Evolutionary conservation across 2,329 filamentous ascomycete genomes (phyloP), one percentile per base, ranked within the genome.

Genomic region (Apiospora sp.): DNA sequence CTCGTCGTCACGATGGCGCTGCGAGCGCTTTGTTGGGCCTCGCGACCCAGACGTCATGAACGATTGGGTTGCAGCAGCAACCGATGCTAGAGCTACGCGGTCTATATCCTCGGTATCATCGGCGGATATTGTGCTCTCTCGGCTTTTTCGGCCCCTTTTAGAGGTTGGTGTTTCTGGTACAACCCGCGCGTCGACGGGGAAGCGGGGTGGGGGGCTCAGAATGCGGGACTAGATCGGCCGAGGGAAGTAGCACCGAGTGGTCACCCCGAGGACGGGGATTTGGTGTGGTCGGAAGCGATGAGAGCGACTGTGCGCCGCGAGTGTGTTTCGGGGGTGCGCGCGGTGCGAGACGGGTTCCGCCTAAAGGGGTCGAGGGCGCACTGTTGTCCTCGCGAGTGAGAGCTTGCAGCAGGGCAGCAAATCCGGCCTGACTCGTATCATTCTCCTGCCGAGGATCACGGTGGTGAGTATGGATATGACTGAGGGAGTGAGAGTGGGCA

Each of bases 81-180:
- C 87, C 0, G 86, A 87, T 74, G 87, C 84, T 19, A 90, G 77
- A 0, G 88, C 88, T 73, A 89, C 86, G 5, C 88, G 84, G 0
- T 87, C 87, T 34, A 90, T 83, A 77, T 90, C 88, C 76, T 87
- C 89, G 69, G 87, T 89, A 72, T 91, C 88, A 61, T 88, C 88
- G 27, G 90, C 92, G 0, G 94, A 96, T 68, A 96, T 95, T 1
- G 94, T 97, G 83, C 93, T 96, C 81, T 97, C 94, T 73, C 94
- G 91, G 81, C 94, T 95, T 81, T 91, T 91, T 70, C 90, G 89
- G 49, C 89, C 87, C 68, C 85, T 84, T 51, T 72, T 71, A 48
- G 80, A 79, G 69, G 79, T 80, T 1, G 87, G 85, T 0, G 86
- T 87, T n/a, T 84, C 84, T 7, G 86, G 84, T 2, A 83, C 79